These are phyloP conservation scores for Gossypium ekmanianum DNA, from an alignment of 345 rosid genomes.

Conservation along the genomic window DNA sequence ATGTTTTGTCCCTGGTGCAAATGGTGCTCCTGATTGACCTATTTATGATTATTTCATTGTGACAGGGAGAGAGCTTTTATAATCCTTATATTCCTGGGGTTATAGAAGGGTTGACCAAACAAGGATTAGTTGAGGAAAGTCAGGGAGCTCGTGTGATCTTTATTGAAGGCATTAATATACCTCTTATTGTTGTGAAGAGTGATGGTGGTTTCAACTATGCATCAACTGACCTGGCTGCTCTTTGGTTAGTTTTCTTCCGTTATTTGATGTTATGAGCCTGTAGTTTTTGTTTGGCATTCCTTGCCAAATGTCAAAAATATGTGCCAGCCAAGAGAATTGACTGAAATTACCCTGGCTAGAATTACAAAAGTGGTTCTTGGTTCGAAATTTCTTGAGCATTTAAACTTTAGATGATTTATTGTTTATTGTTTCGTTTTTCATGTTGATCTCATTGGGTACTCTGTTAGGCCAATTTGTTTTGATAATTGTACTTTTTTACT, in stretches of 20 bases:
- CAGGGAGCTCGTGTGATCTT: constrained; percentile 90
- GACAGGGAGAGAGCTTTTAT: constrained; percentile 97
- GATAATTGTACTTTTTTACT: neutral
- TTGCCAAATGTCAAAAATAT: neutral
- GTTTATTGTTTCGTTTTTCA: neutral
- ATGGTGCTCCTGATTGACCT: neutral
- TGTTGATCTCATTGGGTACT: neutral
- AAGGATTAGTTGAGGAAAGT: constrained; percentile 81
- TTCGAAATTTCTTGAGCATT: neutral
- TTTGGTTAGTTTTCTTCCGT: constrained; percentile 53
- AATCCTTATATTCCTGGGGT: constrained; percentile 68
- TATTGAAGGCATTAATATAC: constrained; percentile 69
- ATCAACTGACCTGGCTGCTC: constrained; percentile 88
- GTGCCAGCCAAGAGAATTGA: neutral
- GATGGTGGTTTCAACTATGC: constrained; percentile 98
- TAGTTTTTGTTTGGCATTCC: neutral
- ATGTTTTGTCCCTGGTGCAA: neutral
- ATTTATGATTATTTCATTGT: constrained; percentile 10
- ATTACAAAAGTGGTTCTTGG: neutral
- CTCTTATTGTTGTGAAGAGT: constrained; percentile 93
- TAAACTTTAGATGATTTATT: neutral
- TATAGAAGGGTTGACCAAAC: constrained; percentile 45
- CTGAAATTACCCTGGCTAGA: neutral
- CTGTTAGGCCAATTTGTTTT: neutral
- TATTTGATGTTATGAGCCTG: constrained; percentile 1